phyloP scores from a whole-genome alignment of 2,329 filamentous ascomycete genomes.

The Xylariaceae sp. region DNA sequence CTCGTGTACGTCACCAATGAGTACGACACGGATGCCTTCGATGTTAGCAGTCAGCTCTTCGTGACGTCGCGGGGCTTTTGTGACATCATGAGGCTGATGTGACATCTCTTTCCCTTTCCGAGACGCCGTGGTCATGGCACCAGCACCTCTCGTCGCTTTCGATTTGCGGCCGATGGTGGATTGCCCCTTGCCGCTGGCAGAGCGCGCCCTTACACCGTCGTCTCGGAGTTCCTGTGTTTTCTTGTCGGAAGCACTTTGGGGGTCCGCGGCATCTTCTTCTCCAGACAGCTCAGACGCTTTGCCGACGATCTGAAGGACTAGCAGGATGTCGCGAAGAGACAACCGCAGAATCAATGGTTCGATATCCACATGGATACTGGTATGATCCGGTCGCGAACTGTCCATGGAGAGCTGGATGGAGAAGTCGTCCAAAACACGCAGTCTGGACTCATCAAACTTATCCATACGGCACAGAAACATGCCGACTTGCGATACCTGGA shows the following conservation, averaged over 20 bases:
- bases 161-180: slow-evolving; percentile 47
- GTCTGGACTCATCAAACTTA: slow-evolving; percentile 81
- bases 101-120: slow-evolving; percentile 25
- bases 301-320: slow-evolving; percentile 87
- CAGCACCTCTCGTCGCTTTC: slow-evolving; percentile 35
- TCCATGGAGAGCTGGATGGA: slow-evolving; percentile 88
- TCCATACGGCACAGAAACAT: slow-evolving; percentile 99
- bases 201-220: slow-evolving; percentile 49
- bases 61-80: slow-evolving; percentile 33
- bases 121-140: slow-evolving; percentile 27
- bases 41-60: slow-evolving; percentile 85
- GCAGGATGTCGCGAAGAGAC: slow-evolving; percentile 88
- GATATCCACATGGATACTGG: slow-evolving; percentile 79
- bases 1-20: slow-evolving; percentile 95
- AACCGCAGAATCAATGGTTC: slow-evolving; percentile 88
- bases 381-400: slow-evolving; percentile 56
- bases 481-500: slow-evolving; percentile 89
- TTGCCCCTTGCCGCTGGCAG: slow-evolving; percentile 53
- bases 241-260: slow-evolving; percentile 43
- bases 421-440: slow-evolving; percentile 95
- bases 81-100: slow-evolving; percentile 31
- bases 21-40: slow-evolving; percentile 83
- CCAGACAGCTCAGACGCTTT: slow-evolving; percentile 81
- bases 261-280: slow-evolving; percentile 48
- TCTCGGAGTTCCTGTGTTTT: slow-evolving; percentile 53